A percentile compares a stretch with the other conserved stretches of the same genome.
Conservation (phyloP, 306 rosid genomes). For the Rosa persica region DNA sequence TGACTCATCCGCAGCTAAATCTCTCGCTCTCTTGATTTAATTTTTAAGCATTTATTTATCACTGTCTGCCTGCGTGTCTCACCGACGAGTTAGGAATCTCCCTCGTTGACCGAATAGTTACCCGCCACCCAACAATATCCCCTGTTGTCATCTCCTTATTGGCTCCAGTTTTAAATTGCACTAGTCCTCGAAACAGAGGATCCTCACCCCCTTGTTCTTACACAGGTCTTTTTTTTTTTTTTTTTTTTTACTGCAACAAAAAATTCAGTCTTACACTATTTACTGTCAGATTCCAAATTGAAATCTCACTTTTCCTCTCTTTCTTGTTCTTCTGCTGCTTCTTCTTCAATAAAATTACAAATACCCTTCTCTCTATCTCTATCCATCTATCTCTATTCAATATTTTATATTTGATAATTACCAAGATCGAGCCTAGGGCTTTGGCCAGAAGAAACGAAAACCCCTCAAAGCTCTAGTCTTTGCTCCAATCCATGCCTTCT, state of each 20-base stretch:
- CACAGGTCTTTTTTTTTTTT: not conserved
- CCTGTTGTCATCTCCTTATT: not conserved
- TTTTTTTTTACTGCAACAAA: constrained; percentile 14
- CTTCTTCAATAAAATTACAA: not conserved
- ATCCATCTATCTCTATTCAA: not conserved
- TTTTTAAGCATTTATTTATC: too few species aligned
- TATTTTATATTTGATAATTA: not conserved
- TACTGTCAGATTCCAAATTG: constrained; percentile 28
- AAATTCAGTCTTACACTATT: not conserved
- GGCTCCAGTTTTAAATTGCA: not conserved
- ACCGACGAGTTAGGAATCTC: constrained; percentile 4
- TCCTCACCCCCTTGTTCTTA: not conserved
- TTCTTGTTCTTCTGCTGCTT: not conserved
- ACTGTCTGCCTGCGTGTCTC: not conserved
- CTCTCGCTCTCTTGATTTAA: not conserved
- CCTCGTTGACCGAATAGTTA: not conserved
- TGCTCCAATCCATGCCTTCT: constrained; percentile 7
- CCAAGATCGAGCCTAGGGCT: constrained; percentile 3
- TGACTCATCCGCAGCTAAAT: not conserved
- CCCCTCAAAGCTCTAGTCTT: not conserved
- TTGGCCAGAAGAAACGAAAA: not conserved
- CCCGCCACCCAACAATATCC: not conserved
- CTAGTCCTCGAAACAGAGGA: not conserved
- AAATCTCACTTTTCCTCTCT: constrained; percentile 27
- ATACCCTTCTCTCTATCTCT: not conserved